Conservation (phyloP, 2,329 filamentous ascomycete species). For the Mariannaea sp. region DNA sequence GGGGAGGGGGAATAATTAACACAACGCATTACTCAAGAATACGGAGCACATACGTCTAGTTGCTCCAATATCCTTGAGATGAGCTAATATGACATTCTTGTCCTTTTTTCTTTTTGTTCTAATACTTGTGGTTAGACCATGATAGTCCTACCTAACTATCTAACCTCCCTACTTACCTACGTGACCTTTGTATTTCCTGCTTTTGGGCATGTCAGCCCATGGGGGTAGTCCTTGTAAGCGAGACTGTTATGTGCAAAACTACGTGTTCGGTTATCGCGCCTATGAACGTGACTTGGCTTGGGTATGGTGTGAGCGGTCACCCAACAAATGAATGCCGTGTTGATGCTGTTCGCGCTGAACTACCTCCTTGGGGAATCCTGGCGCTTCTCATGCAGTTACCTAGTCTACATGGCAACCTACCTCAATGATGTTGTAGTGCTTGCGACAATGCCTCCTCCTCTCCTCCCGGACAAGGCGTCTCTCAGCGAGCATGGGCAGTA, state of each 20-base stretch:
- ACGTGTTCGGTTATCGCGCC: constrained; percentile 7
- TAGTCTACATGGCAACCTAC: too few relatives aligned
- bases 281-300: not conserved
- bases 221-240: not conserved
- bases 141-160: constrained; percentile 2
- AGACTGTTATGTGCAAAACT: not conserved
- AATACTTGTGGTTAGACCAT: constrained; percentile 2
- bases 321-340: not conserved
- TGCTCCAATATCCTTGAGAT: constrained; percentile 21
- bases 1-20: too few relatives aligned
- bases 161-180: too few relatives aligned
- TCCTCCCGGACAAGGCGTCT: not conserved
- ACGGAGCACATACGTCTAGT: too few relatives aligned
- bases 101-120: not conserved
- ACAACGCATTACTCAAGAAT: too few relatives aligned
- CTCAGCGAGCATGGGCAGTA: not conserved
- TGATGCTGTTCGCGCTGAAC: constrained; percentile 1
- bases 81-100: constrained; percentile 19
- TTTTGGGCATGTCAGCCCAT: not conserved
- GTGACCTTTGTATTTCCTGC: too few relatives aligned
- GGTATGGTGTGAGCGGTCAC: not conserved
- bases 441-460: too few relatives aligned
- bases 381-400: not conserved
- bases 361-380: not conserved
- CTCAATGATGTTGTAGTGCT: too few relatives aligned